Conservation (phyloP, 306 rosid species). For the Casuarina equisetifolia region DNA sequence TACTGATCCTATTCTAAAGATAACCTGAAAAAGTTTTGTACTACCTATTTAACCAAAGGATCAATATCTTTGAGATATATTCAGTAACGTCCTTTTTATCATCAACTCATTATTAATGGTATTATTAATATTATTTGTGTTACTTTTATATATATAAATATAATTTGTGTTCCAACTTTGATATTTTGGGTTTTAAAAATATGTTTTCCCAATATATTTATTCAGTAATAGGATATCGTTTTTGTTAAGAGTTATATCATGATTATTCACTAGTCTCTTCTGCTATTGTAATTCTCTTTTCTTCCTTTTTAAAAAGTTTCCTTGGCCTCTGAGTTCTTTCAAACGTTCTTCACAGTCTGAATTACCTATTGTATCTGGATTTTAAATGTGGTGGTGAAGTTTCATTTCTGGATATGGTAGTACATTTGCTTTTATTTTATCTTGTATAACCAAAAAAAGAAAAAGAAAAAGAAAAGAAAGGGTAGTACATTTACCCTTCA, state of each 20-base stretch:
- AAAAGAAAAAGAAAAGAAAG: neutral
- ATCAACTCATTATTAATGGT: neutral
- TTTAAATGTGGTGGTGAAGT: neutral
- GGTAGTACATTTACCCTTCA: too few species aligned
- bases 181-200: neutral
- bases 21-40: neutral
- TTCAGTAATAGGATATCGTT: neutral
- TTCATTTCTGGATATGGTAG: neutral
- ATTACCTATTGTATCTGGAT: neutral
- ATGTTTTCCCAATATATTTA: neutral
- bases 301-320: neutral
- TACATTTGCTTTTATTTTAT: neutral
- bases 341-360: too few species aligned
- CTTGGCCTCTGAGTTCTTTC: too few species aligned
- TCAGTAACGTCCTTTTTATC: neutral
- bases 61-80: neutral
- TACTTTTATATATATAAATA: too few species aligned
- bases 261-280: neutral
- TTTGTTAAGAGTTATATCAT: neutral
- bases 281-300: neutral
- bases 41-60: neutral
- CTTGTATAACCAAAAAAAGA: neutral
- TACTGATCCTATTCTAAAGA: neutral
- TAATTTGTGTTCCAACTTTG: neutral
- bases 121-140: neutral